A percentile compares a stretch with the other conserved stretches of the same genome.
phyloP scores from a whole-genome alignment of 768 basidiomycete genomes.

The Inosperma sp. region DNA sequence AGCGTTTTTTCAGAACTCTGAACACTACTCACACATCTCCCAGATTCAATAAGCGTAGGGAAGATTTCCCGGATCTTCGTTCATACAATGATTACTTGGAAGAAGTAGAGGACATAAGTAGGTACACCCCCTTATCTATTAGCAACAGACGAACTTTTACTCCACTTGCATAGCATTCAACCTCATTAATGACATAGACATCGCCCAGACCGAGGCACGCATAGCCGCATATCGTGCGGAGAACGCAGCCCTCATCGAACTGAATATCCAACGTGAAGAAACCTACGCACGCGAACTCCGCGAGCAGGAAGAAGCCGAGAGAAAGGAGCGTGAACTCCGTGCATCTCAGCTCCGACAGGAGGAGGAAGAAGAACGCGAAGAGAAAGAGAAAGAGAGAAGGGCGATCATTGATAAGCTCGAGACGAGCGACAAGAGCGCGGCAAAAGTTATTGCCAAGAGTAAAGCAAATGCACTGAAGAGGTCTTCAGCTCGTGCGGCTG shows the following conservation, averaged over 20 bases:
- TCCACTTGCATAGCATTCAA: constrained; percentile 73
- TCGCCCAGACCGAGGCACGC: constrained; percentile 75
- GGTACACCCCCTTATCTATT: constrained; percentile 12
- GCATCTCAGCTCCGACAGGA: constrained; percentile 60
- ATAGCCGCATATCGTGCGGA: constrained; percentile 74
- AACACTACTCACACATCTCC: constrained; percentile 3
- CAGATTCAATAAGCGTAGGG: constrained; percentile 91
- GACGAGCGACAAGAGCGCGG: constrained; percentile 66
- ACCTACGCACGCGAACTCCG: constrained; percentile 65
- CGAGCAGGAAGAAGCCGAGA: constrained; percentile 79
- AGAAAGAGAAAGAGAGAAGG: constrained; percentile 63
- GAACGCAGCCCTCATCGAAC: constrained; percentile 78
- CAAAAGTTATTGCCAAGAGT: constrained; percentile 64
- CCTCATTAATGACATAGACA: constrained; percentile 84
- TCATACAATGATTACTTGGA: constrained; percentile 95
- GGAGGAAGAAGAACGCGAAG: constrained; percentile 74
- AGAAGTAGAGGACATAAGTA: constrained; percentile 85
- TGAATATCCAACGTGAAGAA: constrained; percentile 80
- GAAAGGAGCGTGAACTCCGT: constrained; percentile 63
- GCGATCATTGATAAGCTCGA: constrained; percentile 82
- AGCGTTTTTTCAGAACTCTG: not conserved
- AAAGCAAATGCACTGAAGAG: constrained; percentile 62
- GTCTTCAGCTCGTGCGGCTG: constrained; percentile 49
- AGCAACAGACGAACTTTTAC: constrained; percentile 3
- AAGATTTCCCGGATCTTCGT: constrained; percentile 78